A percentile compares a stretch with the other conserved stretches of the same genome.
Conservation (phyloP, 495 filamentous ascomycete species). For the Usnea hakonensis region DNA sequence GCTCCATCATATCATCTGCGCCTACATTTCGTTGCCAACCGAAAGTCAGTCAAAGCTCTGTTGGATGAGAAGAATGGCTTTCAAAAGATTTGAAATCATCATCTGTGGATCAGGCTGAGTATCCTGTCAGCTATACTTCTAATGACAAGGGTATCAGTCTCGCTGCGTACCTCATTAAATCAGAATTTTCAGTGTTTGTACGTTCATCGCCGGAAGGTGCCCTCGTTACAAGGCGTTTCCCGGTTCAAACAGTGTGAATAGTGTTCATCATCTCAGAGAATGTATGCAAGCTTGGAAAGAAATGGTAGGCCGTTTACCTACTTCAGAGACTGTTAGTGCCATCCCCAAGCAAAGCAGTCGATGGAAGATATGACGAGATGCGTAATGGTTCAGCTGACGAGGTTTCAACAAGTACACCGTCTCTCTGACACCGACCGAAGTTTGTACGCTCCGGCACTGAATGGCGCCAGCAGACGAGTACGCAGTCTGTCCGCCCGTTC, state of each 20-base stretch:
- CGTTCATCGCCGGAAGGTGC: constrained; percentile 66
- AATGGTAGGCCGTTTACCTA: constrained; percentile 15
- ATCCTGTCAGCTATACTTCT: constrained; percentile 36
- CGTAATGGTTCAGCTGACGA: constrained; percentile 80
- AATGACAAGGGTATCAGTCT: not conserved
- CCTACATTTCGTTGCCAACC: constrained; percentile 4
- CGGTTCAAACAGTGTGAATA: constrained; percentile 99
- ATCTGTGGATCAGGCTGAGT: constrained; percentile 25
- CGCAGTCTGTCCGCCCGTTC: constrained; percentile 97
- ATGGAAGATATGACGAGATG: constrained; percentile 5
- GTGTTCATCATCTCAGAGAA: constrained; percentile 61
- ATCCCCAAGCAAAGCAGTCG: not conserved
- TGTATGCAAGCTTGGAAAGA: constrained; percentile 26
- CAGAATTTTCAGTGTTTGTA: constrained; percentile 81
- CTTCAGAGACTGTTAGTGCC: constrained; percentile 21
- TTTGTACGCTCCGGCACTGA: constrained; percentile 79
- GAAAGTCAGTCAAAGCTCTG: not conserved
- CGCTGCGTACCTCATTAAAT: constrained; percentile 87
- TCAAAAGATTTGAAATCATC: not conserved
- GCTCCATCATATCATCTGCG: not conserved
- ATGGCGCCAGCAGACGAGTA: constrained; percentile 55
- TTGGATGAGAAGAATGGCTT: not conserved
- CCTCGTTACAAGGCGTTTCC: constrained; percentile 65
- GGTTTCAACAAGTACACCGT: constrained; percentile 90
- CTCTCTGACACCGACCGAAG: constrained; percentile 59